These are phyloP conservation scores for Colletotrichum tropicale DNA, from an alignment of 2,329 filamentous ascomycete species.

Conservation along the genomic window DNA sequence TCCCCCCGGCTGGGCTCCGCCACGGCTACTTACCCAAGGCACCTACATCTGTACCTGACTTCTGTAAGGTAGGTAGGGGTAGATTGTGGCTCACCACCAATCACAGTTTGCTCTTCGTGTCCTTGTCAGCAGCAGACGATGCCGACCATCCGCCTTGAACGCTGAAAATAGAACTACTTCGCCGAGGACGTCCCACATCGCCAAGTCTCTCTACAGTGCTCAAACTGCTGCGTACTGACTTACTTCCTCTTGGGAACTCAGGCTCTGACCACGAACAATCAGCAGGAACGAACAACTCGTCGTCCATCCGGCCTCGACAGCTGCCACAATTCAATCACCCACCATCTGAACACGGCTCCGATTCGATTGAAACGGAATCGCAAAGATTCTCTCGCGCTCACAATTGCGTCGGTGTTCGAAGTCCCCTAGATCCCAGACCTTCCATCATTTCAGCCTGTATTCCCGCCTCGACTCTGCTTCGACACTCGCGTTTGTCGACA, in stretches of 20 bases:
- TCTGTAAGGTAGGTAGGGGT: background rate
- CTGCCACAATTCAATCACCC: background rate
- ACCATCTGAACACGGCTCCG: background rate
- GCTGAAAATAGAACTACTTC: constrained; percentile 4
- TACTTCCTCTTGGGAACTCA: background rate
- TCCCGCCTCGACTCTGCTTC: background rate
- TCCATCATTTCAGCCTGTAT: background rate
- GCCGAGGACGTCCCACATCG: background rate
- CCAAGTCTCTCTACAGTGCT: background rate
- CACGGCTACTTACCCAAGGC: background rate
- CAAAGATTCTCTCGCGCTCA: background rate
- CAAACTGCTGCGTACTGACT: background rate
- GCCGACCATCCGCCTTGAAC: background rate
- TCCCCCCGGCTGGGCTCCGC: background rate
- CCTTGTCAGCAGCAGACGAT: background rate
- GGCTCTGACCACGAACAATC: background rate
- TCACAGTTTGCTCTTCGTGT: background rate
- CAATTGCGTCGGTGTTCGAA: background rate
- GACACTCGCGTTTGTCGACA: background rate
- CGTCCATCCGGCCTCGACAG: background rate
- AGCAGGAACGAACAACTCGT: background rate
- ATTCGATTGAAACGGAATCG: background rate
- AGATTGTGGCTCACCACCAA: background rate
- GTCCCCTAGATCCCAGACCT: background rate
- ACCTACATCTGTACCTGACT: background rate